Evolutionary conservation across 2,329 filamentous ascomycete species (phyloP), one percentile per base, ranked within the genome.

Genomic region (Fusarium siculi): DNA sequence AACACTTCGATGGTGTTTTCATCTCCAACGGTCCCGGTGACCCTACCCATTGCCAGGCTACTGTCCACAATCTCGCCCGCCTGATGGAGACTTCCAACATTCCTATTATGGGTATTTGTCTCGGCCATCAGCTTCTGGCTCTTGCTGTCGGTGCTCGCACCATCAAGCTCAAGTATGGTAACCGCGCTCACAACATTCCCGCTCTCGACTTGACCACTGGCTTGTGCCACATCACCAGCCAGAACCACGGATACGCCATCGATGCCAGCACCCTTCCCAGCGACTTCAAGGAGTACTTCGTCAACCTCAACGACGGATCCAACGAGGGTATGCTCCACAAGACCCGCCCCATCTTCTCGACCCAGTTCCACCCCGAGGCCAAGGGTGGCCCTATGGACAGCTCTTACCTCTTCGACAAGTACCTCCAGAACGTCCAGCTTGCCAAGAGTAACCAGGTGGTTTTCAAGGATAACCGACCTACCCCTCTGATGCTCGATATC

Each of bases 21-120:
- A 98, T 98, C 86, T 97, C 95, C 84, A 99, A 99, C 85, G 96
- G 96, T 68, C 96, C 96, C 34, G 96, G 96, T 85, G 96, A 99
- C 85, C 96, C 96, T 78, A 98, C 95, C 46, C 96, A 99, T 86
- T 98, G 95, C 87, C 93, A 95, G 81, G 91, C 94, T 79, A 98
- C 96, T 44, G 94, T 97, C 74, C 96, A 97, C 89, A 95, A 97
- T 86, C 90, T 99, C 63, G 89, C 89, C 78, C 93, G 94, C 79
- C 86, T 99, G 79, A 98, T 99, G 90, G 93, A 97, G 83, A 92
- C 91, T 30, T 97, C 94, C 53, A 92, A 95, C 77, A 89, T 97
- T 39, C 96, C 96, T 66, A 92, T 99, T 84, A 97, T 99, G 91
- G 96, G 96, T 78, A 98, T 99, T 81, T 99, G 96, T 82, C 90